Conservation (phyloP, 192 early-diverging fungal species). For the Gonapodya sp. region DNA sequence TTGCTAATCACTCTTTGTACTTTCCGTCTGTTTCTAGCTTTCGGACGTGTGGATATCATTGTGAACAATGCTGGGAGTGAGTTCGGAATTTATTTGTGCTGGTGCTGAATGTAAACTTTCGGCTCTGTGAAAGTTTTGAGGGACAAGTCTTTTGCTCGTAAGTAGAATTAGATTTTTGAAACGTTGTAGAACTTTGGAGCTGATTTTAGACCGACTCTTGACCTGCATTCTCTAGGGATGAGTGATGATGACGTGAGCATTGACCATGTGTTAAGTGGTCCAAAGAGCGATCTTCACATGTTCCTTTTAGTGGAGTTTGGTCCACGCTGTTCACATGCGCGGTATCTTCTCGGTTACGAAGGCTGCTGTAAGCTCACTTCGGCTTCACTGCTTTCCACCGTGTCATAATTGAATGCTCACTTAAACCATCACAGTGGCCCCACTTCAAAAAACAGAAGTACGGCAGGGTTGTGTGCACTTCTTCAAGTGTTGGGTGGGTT, state of each 20-base stretch:
- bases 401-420: no score
- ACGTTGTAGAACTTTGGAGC: constrained; percentile 87
- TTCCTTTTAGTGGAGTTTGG: constrained; percentile 80
- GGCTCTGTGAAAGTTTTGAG: constrained; percentile 30
- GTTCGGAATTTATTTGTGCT: no score
- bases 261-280: neutral
- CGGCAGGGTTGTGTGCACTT: constrained; percentile 14
- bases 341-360: constrained; percentile 65
- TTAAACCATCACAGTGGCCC: constrained; percentile 8
- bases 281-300: neutral
- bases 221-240: constrained; percentile 14
- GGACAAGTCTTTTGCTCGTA: constrained; percentile 14
- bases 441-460: constrained; percentile 17
- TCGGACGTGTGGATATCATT: constrained; percentile 15
- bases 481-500: constrained; percentile 6
- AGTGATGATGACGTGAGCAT: constrained; percentile 12
- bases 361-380: constrained; percentile 5
- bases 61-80: constrained; percentile 15
- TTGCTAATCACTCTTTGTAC: neutral
- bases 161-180: constrained; percentile 51
- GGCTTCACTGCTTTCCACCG: no score
- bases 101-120: no score
- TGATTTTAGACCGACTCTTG: neutral
- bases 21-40: neutral
- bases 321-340: constrained; percentile 81